These are phyloP conservation scores for Tetradesmus obliquus DNA, from an alignment of 139 green algal species.

Conservation along the genomic window DNA sequence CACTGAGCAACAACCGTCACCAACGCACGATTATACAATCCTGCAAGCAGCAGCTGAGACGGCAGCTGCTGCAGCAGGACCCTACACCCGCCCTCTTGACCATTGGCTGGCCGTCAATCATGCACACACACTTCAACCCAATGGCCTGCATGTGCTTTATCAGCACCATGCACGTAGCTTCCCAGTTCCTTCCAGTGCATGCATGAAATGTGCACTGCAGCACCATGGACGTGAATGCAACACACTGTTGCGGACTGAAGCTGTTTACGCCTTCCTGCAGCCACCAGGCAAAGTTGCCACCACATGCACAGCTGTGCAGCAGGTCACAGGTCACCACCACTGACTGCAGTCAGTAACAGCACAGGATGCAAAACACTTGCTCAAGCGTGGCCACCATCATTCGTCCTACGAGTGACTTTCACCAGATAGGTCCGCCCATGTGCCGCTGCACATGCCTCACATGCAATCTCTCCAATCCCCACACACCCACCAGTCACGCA, in stretches of 20 bases:
- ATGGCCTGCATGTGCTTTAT: neutral
- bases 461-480: neutral
- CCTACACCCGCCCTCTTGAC: neutral
- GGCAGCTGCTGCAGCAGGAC: neutral
- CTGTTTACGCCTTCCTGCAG: neutral
- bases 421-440: neutral
- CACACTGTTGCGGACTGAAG: neutral
- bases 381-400: no score
- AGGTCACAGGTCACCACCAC: neutral
- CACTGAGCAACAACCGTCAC: neutral
- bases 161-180: neutral
- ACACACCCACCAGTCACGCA: neutral
- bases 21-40: neutral
- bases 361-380: no score
- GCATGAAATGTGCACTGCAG: neutral
- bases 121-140: neutral
- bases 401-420: neutral
- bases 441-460: neutral
- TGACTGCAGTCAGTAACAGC: no score
- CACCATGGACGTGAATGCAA: neutral
- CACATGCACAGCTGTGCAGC: neutral
- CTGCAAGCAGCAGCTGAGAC: constrained; percentile 5
- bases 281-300: neutral
- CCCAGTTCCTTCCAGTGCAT: neutral
- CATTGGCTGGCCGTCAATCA: neutral